These are phyloP conservation scores for Metarhizium guizhouense DNA, from an alignment of 2,329 filamentous ascomycete species.

Conservation along the genomic window DNA sequence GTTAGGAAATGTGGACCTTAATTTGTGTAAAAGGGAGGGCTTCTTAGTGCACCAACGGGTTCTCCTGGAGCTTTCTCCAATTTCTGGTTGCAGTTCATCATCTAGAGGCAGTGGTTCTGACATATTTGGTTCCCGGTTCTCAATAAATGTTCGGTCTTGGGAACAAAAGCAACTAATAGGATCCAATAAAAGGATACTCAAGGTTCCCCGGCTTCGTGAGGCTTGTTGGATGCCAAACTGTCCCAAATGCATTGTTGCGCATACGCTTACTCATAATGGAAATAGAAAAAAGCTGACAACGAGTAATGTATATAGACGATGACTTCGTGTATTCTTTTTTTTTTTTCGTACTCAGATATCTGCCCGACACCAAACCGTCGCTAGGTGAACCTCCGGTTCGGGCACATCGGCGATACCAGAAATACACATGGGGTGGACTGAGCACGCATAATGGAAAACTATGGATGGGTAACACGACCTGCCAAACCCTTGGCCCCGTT, in stretches of 20 bases:
- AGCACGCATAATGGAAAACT: not conserved
- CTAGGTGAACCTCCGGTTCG: not conserved
- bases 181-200: not conserved
- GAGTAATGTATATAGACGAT: not conserved
- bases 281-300: not conserved
- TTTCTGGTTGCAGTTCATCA: not conserved
- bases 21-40: not conserved
- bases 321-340: not conserved
- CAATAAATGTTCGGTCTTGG: not conserved
- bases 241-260: not conserved
- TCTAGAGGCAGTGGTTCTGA: not conserved
- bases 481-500: not conserved
- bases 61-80: not conserved
- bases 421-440: not conserved
- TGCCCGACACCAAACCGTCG: not conserved
- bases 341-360: not conserved
- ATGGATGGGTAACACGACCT: not conserved
- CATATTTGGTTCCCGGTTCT: not conserved
- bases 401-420: not conserved
- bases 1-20: not conserved
- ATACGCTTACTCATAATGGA: not conserved
- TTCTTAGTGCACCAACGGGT: not conserved
- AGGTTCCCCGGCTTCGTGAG: not conserved
- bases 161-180: not conserved
- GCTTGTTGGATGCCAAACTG: not conserved